Evolutionary conservation across 257 asterid genomes (phyloP).

Genomic region (Thymus mandschuricus): DNA sequence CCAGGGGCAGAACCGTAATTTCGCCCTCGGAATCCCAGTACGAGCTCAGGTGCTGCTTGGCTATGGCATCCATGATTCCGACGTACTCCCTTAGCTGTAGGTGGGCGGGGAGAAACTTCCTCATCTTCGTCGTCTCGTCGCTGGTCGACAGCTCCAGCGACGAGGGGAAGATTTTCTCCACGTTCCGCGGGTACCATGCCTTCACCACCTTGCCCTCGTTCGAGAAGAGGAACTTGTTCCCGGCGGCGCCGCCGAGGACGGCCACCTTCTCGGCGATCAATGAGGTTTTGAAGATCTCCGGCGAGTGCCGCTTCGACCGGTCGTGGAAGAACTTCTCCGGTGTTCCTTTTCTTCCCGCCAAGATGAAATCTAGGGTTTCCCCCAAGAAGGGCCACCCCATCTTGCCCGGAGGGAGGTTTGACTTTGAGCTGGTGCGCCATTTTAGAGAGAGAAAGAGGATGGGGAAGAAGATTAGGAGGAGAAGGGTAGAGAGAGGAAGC

Average conservation of each 20-base stretch:
- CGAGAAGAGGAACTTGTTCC: constrained; percentile 63
- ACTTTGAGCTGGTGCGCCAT: too few relatives aligned
- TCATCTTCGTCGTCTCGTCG: constrained; percentile 56
- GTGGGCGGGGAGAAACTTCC: constrained; percentile 54
- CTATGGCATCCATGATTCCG: constrained; percentile 58
- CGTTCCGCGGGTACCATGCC: constrained; percentile 60
- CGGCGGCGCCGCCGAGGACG: constrained; percentile 57
- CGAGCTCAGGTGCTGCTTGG: constrained; percentile 37
- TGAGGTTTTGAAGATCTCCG: constrained; percentile 51
- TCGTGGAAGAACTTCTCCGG: too few relatives aligned
- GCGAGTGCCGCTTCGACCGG: constrained; percentile 30
- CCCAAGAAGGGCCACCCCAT: too few relatives aligned
- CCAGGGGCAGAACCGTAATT: constrained; percentile 42
- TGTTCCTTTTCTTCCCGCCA: too few relatives aligned
- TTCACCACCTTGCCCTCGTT: constrained; percentile 54
- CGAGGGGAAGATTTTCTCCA: constrained; percentile 56
- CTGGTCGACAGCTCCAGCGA: constrained; percentile 44
- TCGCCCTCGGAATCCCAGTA: constrained; percentile 15
- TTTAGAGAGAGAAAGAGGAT: not conserved
- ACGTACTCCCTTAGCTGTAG: constrained; percentile 49
- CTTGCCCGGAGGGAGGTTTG: too few relatives aligned
- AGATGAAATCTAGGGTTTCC: too few relatives aligned
- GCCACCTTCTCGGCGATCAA: constrained; percentile 60
- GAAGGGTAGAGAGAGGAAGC: constrained; percentile 18
- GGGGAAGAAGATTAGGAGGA: not conserved